These are phyloP conservation scores for Alternaria solani DNA, from an alignment of 2,329 filamentous ascomycete species.

Conservation along the genomic window DNA sequence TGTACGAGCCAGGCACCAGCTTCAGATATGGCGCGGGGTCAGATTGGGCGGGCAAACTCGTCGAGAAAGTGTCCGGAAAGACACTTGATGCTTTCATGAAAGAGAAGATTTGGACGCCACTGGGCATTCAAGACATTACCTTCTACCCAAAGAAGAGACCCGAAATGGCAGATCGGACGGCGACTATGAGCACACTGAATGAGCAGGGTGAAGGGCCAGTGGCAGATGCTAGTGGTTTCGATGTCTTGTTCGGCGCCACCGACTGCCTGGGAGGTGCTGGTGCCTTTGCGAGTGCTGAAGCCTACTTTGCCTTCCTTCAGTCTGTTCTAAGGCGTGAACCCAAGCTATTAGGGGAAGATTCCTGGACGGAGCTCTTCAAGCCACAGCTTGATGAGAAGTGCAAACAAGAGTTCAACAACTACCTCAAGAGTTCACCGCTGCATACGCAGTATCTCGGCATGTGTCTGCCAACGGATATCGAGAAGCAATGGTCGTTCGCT, in stretches of 20 bases:
- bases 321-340: slow-evolving; percentile 34
- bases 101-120: slow-evolving; percentile 50
- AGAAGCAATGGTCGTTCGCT: slow-evolving; percentile 4
- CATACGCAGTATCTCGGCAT: slow-evolving; percentile 19
- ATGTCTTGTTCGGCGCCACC: slow-evolving; percentile 1
- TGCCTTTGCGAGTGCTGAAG: slow-evolving; percentile 28
- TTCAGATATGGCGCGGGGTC: slow-evolving; percentile 64
- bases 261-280: slow-evolving; percentile 41
- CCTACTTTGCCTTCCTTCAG: slow-evolving; percentile 42
- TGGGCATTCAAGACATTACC: slow-evolving; percentile 59
- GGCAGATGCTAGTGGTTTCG: background rate
- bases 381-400: slow-evolving; percentile 36
- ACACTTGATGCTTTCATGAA: slow-evolving; percentile 49
- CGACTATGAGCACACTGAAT: slow-evolving; percentile 37
- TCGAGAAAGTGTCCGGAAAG: slow-evolving; percentile 52
- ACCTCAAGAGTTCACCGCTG: slow-evolving; percentile 9
- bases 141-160: slow-evolving; percentile 57
- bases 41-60: slow-evolving; percentile 57
- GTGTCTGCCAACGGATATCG: slow-evolving; percentile 4
- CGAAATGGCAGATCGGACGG: slow-evolving; percentile 29
- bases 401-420: slow-evolving; percentile 30
- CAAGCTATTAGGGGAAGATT: slow-evolving; percentile 23
- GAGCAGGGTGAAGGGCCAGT: slow-evolving; percentile 11
- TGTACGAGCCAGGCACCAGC: slow-evolving; percentile 67
- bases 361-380: slow-evolving; percentile 39